These are phyloP conservation scores for Mimosa bimucronata DNA, from an alignment of 306 rosid genomes.

Conservation along the genomic window DNA sequence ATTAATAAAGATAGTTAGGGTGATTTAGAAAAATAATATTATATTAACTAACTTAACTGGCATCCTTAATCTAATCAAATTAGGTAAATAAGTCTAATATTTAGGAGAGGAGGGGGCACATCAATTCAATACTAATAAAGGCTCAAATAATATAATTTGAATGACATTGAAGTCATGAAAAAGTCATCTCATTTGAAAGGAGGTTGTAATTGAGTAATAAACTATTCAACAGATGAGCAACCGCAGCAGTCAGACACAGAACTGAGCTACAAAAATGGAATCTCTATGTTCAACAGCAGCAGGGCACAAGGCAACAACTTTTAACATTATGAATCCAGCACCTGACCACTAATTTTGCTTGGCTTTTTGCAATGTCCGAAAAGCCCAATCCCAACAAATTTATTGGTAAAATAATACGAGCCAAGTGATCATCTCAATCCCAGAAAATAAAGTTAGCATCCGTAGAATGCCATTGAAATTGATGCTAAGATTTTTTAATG, in stretches of 20 bases:
- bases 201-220: background rate
- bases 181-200: slow-evolving; percentile 4
- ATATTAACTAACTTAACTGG: no score
- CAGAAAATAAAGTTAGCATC: background rate
- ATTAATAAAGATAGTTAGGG: no score
- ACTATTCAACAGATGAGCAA: slow-evolving; percentile 9
- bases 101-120: background rate
- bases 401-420: background rate
- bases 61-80: no score
- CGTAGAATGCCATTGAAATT: background rate
- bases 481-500: background rate
- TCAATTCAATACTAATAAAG: background rate
- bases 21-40: no score
- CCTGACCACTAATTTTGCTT: background rate
- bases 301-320: background rate
- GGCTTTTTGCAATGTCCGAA: background rate
- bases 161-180: slow-evolving; percentile 2
- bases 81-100: no score
- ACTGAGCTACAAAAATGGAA: background rate
- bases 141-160: background rate
- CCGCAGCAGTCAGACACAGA: background rate
- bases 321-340: background rate
- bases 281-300: background rate
- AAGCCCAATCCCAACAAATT: background rate
- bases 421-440: background rate